Base-by-base conservation (phyloP, 2,329 filamentous ascomycete species). In the Alternaria panax region DNA sequence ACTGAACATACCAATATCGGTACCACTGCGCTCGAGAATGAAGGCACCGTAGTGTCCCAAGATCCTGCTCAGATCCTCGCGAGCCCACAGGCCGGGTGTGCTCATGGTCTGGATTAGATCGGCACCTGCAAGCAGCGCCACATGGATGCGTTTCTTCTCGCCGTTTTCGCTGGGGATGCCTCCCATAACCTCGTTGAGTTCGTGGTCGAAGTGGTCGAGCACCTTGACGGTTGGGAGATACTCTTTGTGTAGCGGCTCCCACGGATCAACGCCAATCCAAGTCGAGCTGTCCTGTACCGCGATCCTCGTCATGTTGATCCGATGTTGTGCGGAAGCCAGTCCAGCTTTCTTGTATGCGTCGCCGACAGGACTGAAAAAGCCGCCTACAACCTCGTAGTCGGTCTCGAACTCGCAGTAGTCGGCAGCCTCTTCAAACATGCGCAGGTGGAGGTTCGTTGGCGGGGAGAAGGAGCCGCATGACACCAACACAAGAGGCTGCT, bases 141-240 rank as follows among this genome's bases (percentile, higher is more conserved):
- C 92, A 58, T 88, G 88, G 18, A 90, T 90, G 12, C 83, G 86
- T 76, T 87, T 90, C 72, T 85, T 87, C 53, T 83, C 82, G 59
- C 92, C 92, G 65, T 90, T 85, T 20, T 85, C 83, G 46, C 85
- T 86, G 70, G 91, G 85, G 28, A 95, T 87, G 7, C 93, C 93
- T 38, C 90, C 89, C 28, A 89, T 82, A 43, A 92, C 86, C 24
- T 87, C 85, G 75, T 97, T 97, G 75, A 97, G 92, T 77, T 97
- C 92, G 74, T 94, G 82, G 67, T 96, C 89, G 70, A 97, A 95
- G 79, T 97, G 94, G 73, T 96, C 92, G 48, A 97, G 83, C 40
- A 97, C 93, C 69, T 90, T 87, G 38, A 93, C 94, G 1, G 94
- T 98, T 16, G 93, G 92, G 63, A 92, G 89, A 75, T 97, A 98